Conservation (phyloP, 1,139 yeast species). For the Magnusiomyces tetraspermus region DNA sequence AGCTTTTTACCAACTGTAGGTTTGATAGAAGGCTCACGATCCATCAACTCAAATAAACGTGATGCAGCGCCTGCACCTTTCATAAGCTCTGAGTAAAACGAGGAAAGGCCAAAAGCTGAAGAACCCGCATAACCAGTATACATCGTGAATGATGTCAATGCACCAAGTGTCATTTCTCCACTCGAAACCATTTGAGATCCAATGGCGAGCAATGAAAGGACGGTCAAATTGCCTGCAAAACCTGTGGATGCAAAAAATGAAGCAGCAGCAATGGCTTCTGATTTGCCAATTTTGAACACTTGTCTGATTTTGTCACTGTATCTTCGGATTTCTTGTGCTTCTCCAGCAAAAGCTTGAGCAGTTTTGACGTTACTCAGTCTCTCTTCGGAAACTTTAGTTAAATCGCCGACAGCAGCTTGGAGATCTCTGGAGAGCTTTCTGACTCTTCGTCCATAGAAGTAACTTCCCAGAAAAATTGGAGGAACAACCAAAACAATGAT, state of each 20-base stretch:
- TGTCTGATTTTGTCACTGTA: constrained; percentile 64
- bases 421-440: constrained; percentile 64
- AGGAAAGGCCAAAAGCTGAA: constrained; percentile 81
- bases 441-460: constrained; percentile 69
- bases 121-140: constrained; percentile 89
- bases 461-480: constrained; percentile 66
- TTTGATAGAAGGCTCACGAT: constrained; percentile 59
- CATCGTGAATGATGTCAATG: constrained; percentile 83
- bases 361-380: constrained; percentile 79
- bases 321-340: constrained; percentile 50
- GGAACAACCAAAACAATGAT: constrained; percentile 74
- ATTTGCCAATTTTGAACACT: constrained; percentile 64
- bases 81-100: constrained; percentile 88
- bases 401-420: constrained; percentile 77
- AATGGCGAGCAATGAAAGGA: constrained; percentile 63
- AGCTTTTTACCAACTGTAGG: constrained; percentile 49
- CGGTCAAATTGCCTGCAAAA: constrained; percentile 69
- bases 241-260: constrained; percentile 72
- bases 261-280: constrained; percentile 59
- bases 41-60: constrained; percentile 77
- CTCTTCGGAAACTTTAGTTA: constrained; percentile 91
- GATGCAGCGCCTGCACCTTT: constrained; percentile 98
- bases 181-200: constrained; percentile 76
- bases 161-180: constrained; percentile 76
- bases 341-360: constrained; percentile 85